Evolutionary conservation across 306 rosid genomes (phyloP).

Genomic region (Castanopsis chinensis): DNA sequence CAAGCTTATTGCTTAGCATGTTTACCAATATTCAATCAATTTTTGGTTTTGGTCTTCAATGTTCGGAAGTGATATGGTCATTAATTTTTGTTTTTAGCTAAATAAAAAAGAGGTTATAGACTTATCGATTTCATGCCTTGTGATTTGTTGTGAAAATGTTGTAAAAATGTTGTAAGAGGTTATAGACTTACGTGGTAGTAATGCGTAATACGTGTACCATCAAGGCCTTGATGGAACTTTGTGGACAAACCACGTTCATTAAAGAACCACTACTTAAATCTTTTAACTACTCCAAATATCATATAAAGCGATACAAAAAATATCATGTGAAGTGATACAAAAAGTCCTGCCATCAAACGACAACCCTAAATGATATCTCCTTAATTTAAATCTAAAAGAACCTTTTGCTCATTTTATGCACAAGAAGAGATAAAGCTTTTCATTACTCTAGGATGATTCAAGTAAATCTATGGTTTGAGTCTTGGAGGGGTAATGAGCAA

Average conservation of each 20-base stretch:
- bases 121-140: too few relatives aligned
- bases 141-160: too few relatives aligned
- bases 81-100: too few relatives aligned
- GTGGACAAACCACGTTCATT: rapidly evolving
- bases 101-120: too few relatives aligned
- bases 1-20: neutral
- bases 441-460: neutral
- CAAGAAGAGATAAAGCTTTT: neutral
- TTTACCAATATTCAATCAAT: neutral
- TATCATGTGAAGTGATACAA: too few relatives aligned
- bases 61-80: neutral
- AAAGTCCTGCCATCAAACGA: rapidly evolving
- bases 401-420: neutral
- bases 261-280: too few relatives aligned
- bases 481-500: too few relatives aligned
- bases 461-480: neutral
- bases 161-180: too few relatives aligned
- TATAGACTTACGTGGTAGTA: rapidly evolving
- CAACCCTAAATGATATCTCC: too few relatives aligned
- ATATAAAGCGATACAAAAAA: rapidly evolving
- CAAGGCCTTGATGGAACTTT: rapidly evolving
- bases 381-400: neutral
- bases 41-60: neutral
- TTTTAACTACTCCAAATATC: too few relatives aligned
- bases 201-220: rapidly evolving